A percentile compares a stretch with the other conserved stretches of the same genome.
phyloP scores from a whole-genome alignment of 345 rosid species.

The Pistacia integerrima region DNA sequence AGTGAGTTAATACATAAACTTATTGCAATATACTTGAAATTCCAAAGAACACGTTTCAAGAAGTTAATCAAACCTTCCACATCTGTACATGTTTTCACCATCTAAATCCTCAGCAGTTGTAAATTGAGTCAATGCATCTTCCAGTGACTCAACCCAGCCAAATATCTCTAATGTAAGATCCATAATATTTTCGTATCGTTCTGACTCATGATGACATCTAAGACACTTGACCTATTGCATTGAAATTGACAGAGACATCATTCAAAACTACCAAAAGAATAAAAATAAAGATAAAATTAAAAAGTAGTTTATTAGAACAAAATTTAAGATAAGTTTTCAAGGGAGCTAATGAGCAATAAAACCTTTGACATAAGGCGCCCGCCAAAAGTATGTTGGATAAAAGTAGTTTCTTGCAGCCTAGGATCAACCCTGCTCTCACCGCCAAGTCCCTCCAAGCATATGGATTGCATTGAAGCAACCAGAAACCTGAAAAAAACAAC shows the following conservation, averaged over 20 bases:
- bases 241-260: conserved; percentile 10
- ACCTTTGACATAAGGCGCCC: conserved; percentile 81
- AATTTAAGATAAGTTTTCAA: background rate
- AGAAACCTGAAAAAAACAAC: conserved; percentile 54
- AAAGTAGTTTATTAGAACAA: background rate
- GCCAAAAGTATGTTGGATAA: conserved; percentile 81
- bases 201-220: conserved; percentile 77
- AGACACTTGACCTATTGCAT: conserved; percentile 67
- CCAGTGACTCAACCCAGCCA: conserved; percentile 81
- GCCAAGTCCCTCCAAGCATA: conserved; percentile 77
- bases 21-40: background rate
- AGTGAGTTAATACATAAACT: conserved; percentile 5
- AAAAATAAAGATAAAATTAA: conserved; percentile 4
- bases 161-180: conserved; percentile 84
- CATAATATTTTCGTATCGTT: conserved; percentile 81
- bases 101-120: conserved; percentile 81
- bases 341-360: background rate
- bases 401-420: conserved; percentile 78
- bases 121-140: conserved; percentile 82
- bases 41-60: background rate
- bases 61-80: conserved; percentile 62
- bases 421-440: conserved; percentile 75
- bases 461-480: conserved; percentile 80
- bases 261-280: background rate
- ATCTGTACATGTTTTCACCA: conserved; percentile 90